A percentile compares a stretch with the other conserved stretches of the same genome.
These are phyloP conservation scores for Salix koriyanagi DNA, from an alignment of 345 rosid species.

Conservation along the genomic window DNA sequence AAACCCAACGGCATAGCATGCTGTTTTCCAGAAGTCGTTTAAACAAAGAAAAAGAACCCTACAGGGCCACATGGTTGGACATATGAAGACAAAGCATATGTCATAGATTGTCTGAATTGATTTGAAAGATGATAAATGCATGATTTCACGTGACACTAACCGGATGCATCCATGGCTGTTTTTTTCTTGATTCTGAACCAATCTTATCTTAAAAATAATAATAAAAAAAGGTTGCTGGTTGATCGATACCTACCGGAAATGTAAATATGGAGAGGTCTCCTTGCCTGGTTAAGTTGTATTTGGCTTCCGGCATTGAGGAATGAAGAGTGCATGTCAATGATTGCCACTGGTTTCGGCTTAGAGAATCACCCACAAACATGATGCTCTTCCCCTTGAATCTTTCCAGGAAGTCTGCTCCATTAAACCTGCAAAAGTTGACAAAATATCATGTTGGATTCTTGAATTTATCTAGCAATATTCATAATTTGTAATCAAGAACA, in stretches of 20 bases:
- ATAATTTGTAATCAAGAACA: no score
- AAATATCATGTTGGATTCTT: no score
- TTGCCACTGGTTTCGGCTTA: slow-evolving; percentile 77
- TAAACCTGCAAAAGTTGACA: slow-evolving; percentile 39
- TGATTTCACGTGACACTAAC: no score
- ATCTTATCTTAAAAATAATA: not conserved
- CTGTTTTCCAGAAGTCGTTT: no score
- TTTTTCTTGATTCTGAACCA: not conserved
- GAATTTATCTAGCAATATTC: no score
- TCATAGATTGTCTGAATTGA: no score
- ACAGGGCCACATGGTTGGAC: no score
- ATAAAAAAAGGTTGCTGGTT: no score
- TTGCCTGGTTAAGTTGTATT: slow-evolving; percentile 25
- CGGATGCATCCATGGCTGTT: not conserved
- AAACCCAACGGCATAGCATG: no score
- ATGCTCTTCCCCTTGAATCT: slow-evolving; percentile 61
- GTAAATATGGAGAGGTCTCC: slow-evolving; percentile 35
- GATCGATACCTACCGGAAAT: slow-evolving; percentile 25
- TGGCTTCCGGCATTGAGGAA: slow-evolving; percentile 44
- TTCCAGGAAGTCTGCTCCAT: slow-evolving; percentile 40
- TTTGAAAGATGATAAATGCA: no score
- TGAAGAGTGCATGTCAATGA: slow-evolving; percentile 72
- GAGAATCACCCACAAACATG: slow-evolving; percentile 75
- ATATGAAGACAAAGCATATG: no score
- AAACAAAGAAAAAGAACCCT: no score